Evolutionary conservation across 2,329 filamentous ascomycete species (phyloP).

Genomic region (Triangularia setosa): DNA sequence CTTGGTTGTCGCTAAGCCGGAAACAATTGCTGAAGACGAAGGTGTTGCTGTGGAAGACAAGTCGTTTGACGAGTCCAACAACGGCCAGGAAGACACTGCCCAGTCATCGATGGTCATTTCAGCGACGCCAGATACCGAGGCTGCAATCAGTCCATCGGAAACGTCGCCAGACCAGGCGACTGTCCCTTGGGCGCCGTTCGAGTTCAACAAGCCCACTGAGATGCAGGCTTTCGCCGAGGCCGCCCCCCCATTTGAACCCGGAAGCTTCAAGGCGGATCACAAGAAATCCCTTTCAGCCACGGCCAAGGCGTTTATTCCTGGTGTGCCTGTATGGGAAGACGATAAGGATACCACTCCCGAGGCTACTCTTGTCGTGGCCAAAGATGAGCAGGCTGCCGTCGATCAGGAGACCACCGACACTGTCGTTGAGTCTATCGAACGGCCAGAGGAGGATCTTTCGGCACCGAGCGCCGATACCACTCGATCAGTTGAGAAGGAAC

Average conservation of each 20-base stretch:
- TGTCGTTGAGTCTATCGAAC: slow-evolving; percentile 12
- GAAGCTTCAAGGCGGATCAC: slow-evolving; percentile 42
- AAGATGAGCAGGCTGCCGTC: not conserved
- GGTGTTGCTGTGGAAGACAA: slow-evolving; percentile 28
- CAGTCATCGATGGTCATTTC: slow-evolving; percentile 48
- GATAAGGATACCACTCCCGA: slow-evolving; percentile 25
- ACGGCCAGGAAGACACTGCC: slow-evolving; percentile 45
- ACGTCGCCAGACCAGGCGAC: slow-evolving; percentile 47
- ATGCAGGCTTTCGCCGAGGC: slow-evolving; percentile 50
- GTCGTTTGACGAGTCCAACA: slow-evolving; percentile 41
- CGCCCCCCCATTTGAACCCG: slow-evolving; percentile 46
- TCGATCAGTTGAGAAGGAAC: slow-evolving; percentile 2
- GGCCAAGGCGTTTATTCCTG: slow-evolving; percentile 64
- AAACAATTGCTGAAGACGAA: slow-evolving; percentile 31
- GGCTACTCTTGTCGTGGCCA: slow-evolving; percentile 13
- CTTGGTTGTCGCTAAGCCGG: slow-evolving; percentile 29
- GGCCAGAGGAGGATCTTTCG: slow-evolving; percentile 19
- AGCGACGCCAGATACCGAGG: slow-evolving; percentile 52
- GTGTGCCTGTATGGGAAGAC: slow-evolving; percentile 30
- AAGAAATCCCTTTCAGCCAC: slow-evolving; percentile 64
- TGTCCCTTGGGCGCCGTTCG: slow-evolving; percentile 57
- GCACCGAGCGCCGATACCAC: slow-evolving; percentile 21
- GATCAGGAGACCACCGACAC: slow-evolving; percentile 12
- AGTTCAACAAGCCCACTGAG: slow-evolving; percentile 51
- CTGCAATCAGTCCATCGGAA: slow-evolving; percentile 50